A percentile compares a stretch with the other conserved stretches of the same genome.
Evolutionary conservation across 352 stramenopile species (phyloP).

Genomic region (Bremia lactucae): DNA sequence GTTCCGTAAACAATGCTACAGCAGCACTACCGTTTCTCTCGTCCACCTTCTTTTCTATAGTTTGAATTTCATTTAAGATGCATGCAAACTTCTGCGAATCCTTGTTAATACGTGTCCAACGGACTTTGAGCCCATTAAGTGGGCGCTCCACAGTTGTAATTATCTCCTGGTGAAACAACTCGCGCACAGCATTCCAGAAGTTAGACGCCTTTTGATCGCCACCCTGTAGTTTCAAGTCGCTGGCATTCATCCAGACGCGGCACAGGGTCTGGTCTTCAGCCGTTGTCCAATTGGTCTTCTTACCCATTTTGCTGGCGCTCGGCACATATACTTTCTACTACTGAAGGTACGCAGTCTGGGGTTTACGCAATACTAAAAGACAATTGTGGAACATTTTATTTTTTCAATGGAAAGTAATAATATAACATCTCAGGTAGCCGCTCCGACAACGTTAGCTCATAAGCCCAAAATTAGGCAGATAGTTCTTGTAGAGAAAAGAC

Average conservation of each 20-base stretch:
- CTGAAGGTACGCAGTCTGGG: no score
- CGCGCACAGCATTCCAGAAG: conserved; percentile 56
- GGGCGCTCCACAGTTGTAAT: conserved; percentile 46
- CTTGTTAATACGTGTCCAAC: conserved; percentile 71
- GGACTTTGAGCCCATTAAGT: conserved; percentile 68
- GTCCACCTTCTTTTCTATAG: conserved; percentile 11
- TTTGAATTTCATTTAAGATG: conserved; percentile 33
- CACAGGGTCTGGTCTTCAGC: conserved; percentile 58
- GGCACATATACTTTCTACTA: no score
- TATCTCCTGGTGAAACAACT: conserved; percentile 59
- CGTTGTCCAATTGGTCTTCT: conserved; percentile 71
- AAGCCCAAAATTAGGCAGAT: no score
- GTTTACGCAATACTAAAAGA: no score
- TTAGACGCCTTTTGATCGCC: conserved; percentile 39
- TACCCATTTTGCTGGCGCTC: no score
- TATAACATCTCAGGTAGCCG: no score
- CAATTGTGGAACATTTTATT: no score
- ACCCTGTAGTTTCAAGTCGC: conserved; percentile 30
- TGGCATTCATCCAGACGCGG: conserved; percentile 54
- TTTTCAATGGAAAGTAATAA: no score
- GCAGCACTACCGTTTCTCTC: conserved; percentile 3
- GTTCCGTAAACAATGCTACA: conserved; percentile 20
- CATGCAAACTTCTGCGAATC: conserved; percentile 65
- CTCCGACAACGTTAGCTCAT: no score
- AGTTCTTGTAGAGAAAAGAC: no score